Conservation (phyloP, 78 protist genomes). For the Diacronema lutheri region DNA sequence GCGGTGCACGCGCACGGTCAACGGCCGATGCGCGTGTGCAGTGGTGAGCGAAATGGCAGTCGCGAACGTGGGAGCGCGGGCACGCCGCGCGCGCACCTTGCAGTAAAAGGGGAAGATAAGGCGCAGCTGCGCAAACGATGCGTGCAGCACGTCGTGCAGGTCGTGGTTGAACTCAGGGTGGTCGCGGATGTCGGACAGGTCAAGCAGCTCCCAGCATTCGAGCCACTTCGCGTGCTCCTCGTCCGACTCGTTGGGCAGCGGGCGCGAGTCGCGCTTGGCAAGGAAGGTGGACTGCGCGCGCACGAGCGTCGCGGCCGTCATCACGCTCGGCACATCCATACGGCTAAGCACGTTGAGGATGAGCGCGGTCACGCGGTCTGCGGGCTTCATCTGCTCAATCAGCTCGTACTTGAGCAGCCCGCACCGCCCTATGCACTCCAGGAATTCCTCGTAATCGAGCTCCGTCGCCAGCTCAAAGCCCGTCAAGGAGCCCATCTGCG, state of each 20-base stretch:
- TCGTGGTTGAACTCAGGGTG: neutral
- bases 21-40: too few species aligned
- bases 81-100: neutral
- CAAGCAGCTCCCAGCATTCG: neutral
- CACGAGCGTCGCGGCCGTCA: neutral
- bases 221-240: neutral
- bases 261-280: neutral
- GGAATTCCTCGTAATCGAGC: neutral
- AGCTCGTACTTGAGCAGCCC: neutral
- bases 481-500: neutral
- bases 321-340: neutral
- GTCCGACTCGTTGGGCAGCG: neutral
- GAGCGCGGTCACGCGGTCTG: neutral
- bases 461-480: neutral
- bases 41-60: too few species aligned
- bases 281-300: neutral
- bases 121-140: neutral
- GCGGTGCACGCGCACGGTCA: too few species aligned
- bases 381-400: neutral
- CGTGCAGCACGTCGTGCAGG: neutral
- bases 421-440: neutral
- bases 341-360: neutral
- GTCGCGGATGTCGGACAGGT: neutral
- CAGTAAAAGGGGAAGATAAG: neutral
- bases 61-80: too few species aligned